These are phyloP conservation scores for Glycyrrhiza uralensis DNA, from an alignment of 306 rosid species.

Conservation along the genomic window DNA sequence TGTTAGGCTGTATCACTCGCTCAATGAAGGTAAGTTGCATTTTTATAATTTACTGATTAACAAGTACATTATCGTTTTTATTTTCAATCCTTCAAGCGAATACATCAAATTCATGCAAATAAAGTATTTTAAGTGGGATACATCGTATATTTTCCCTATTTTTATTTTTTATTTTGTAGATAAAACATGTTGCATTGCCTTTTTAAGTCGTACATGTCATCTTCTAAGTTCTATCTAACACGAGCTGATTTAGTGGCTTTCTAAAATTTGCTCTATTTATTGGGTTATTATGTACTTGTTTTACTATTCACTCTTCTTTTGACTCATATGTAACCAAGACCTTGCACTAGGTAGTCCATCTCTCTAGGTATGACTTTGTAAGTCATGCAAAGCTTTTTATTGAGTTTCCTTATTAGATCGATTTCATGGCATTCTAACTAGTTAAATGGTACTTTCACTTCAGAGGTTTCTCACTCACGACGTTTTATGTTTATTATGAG, in stretches of 20 bases:
- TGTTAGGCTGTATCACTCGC: constrained; percentile 58
- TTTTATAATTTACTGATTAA: not conserved
- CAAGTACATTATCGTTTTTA: not conserved
- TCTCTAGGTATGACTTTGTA: too few relatives aligned
- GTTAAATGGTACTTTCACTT: not conserved
- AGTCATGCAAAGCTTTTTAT: too few relatives aligned
- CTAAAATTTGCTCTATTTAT: not conserved
- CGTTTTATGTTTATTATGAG: constrained; percentile 13
- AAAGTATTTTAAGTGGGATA: not conserved
- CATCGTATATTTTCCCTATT: not conserved
- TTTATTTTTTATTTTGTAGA: not conserved
- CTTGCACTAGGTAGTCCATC: too few relatives aligned
- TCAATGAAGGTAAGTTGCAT: constrained; percentile 59
- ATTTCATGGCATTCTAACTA: not conserved
- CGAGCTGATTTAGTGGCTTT: not conserved
- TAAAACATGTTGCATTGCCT: not conserved
- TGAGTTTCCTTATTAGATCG: too few relatives aligned
- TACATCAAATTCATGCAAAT: not conserved
- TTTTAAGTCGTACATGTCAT: not conserved
- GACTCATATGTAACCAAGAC: too few relatives aligned
- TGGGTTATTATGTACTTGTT: not conserved
- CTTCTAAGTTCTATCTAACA: constrained; percentile 5
- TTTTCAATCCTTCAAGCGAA: constrained; percentile 9
- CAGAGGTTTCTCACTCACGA: constrained; percentile 7
- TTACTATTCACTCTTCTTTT: too few relatives aligned